Evolutionary conservation across 768 basidiomycete genomes (phyloP), one percentile per base, ranked within the genome.

Genomic region (Suillus variegatus): DNA sequence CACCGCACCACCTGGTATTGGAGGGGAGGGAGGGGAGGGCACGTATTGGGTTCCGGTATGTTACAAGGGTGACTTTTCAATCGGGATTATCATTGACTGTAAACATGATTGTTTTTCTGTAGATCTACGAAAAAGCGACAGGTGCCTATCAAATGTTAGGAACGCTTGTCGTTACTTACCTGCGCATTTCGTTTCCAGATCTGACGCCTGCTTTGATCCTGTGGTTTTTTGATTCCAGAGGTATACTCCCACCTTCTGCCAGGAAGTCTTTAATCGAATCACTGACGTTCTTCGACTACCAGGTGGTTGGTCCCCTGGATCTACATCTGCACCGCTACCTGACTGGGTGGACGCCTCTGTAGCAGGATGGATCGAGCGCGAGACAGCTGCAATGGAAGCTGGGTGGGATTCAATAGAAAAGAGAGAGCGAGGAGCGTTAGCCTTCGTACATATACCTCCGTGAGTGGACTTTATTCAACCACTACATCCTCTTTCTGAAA

Each of bases 151-250:
- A 36, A 58, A n/a, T 1, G 10, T 6, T 20, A 35, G 5, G 52
- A 35, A 20, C 5, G 20, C 7, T 6, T 25, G 9, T 44, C 35
- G 28, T 25, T 22, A 32, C 36, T n/a, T 35, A 32, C n/a, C 22
- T 40, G 2, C 1, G 2, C 40, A 20, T 51, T 14, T 60, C 43
- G 9, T 36, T 22, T 54, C 32, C 35, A 75, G 74, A 89, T 73
- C n/a, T 36, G 2, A 67, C 72, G 6, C 90, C 90, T 4, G 77
- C 75, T 4, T 78, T 91, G 12, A 74, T 92, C 56, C 74, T 92
- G 5, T 93, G 90, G 75, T 90, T 91, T 77, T 93, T 93, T 68
- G 91, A 92, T 75, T 92, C 91, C 3, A 81, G 90, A 66, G 88
- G 88, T 86, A 71, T 16, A 54, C 20, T 56, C 18, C 20, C 5